phyloP scores from a whole-genome alignment of 2,329 filamentous ascomycete genomes.

The Neocatenulostroma microsporum region DNA sequence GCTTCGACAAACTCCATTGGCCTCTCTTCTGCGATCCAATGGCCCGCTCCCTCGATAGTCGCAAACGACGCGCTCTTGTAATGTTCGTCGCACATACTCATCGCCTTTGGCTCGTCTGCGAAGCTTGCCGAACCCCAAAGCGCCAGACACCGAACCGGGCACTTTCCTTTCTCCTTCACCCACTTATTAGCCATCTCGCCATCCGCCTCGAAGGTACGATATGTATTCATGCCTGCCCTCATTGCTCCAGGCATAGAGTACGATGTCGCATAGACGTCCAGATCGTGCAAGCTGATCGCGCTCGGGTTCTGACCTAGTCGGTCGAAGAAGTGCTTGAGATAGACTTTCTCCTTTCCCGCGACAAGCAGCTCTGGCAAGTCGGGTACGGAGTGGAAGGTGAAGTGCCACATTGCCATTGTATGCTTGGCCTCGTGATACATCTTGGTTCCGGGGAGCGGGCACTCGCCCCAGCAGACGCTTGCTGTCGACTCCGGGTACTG shows the following conservation, averaged over 20 bases:
- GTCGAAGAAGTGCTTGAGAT: constrained; percentile 40
- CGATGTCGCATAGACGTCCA: constrained; percentile 33
- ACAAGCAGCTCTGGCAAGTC: constrained; percentile 35
- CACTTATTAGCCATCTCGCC: constrained; percentile 14
- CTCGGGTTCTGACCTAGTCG: constrained; percentile 31
- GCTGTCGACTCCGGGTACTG: constrained; percentile 29
- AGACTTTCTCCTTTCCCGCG: constrained; percentile 34
- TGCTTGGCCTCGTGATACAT: constrained; percentile 20
- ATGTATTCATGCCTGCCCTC: constrained; percentile 26
- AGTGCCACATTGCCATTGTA: constrained; percentile 37
- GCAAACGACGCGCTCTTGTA: constrained; percentile 23
- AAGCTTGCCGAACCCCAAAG: constrained; percentile 27
- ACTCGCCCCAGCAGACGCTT: constrained; percentile 38
- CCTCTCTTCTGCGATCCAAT: constrained; percentile 36
- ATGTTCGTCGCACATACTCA: constrained; percentile 20
- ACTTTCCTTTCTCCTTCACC: constrained; percentile 13
- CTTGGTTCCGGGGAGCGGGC: constrained; percentile 28
- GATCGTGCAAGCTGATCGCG: constrained; percentile 30
- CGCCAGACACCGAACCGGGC: constrained; percentile 24
- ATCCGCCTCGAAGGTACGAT: constrained; percentile 30
- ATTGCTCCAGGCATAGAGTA: constrained; percentile 31
- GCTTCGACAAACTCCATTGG: constrained; percentile 32
- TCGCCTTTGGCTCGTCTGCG: constrained; percentile 25
- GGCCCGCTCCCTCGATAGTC: constrained; percentile 25
- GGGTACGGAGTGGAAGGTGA: constrained; percentile 7